Conservation (phyloP, 495 filamentous ascomycete species). For the Hypomontagnella monticulosa region DNA sequence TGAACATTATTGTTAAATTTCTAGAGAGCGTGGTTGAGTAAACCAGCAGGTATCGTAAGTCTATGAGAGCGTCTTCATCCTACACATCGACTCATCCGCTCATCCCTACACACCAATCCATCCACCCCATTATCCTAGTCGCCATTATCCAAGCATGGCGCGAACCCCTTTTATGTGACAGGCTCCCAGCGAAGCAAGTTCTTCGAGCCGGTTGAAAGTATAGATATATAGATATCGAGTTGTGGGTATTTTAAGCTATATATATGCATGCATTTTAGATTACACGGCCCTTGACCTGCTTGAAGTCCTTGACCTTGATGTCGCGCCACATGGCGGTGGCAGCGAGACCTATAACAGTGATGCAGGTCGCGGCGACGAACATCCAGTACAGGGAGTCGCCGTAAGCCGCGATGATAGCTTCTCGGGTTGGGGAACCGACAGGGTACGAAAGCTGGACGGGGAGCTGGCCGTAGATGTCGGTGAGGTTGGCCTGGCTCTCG, state of each 20-base stretch:
- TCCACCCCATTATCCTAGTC: background rate
- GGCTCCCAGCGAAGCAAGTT: constrained; percentile 1
- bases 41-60: constrained; percentile 28
- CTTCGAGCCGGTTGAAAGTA: background rate
- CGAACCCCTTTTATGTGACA: background rate
- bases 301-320: constrained; percentile 64
- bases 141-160: background rate
- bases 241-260: no score
- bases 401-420: constrained; percentile 67
- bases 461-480: constrained; percentile 64
- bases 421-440: constrained; percentile 58
- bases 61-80: constrained; percentile 18
- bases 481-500: constrained; percentile 55
- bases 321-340: constrained; percentile 62
- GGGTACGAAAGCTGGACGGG: constrained; percentile 62
- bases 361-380: constrained; percentile 62
- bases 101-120: constrained; percentile 7
- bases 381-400: constrained; percentile 64
- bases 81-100: constrained; percentile 20
- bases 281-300: constrained; percentile 51
- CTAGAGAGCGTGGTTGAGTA: constrained; percentile 27
- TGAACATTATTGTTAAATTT: constrained; percentile 20
- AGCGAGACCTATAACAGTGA: constrained; percentile 60
- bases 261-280: constrained; percentile 30
- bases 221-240: no score